phyloP scores from a whole-genome alignment of 176 grass and related monocot genomes.

The Raddia guianensis region DNA sequence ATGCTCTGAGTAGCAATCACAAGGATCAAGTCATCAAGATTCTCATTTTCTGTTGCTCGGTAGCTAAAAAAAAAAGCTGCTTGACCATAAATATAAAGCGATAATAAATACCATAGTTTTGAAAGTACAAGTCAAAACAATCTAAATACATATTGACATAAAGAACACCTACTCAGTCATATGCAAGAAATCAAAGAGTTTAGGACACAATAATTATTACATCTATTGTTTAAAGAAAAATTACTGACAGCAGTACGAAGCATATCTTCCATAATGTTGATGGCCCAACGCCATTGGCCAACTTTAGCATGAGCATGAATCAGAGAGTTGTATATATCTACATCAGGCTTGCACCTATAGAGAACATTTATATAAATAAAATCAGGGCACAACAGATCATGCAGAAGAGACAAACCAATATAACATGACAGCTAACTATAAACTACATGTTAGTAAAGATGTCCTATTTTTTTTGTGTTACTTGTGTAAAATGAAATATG shows the following conservation, averaged over 20 bases:
- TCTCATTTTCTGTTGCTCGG: not conserved
- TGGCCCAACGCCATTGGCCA: conserved; percentile 93
- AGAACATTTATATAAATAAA: conserved; percentile 22
- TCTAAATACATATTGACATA: not conserved
- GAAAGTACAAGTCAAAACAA: conserved; percentile 9
- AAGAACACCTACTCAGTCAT: conserved; percentile 13
- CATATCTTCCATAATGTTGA: conserved; percentile 99
- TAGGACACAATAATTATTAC: conserved; percentile 22
- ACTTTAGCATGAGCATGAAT: conserved; percentile 86
- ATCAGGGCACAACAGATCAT: conserved; percentile 27
- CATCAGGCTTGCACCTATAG: conserved; percentile 91
- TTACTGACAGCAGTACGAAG: conserved; percentile 87
- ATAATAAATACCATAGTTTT: not conserved
- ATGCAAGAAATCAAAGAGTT: conserved; percentile 21
- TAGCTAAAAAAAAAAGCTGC: not conserved
- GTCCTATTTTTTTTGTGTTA: not conserved
- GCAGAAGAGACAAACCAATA: conserved; percentile 17
- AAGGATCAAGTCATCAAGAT: not conserved
- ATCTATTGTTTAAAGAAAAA: conserved; percentile 28
- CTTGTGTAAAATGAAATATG: not conserved
- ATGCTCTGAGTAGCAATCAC: not conserved
- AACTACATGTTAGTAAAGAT: conserved; percentile 12
- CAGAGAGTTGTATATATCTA: conserved; percentile 88
- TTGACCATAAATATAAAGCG: not conserved
- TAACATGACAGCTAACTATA: not conserved